Base-by-base conservation (phyloP, 805 yeast genomes). In the Candida corydali region DNA sequence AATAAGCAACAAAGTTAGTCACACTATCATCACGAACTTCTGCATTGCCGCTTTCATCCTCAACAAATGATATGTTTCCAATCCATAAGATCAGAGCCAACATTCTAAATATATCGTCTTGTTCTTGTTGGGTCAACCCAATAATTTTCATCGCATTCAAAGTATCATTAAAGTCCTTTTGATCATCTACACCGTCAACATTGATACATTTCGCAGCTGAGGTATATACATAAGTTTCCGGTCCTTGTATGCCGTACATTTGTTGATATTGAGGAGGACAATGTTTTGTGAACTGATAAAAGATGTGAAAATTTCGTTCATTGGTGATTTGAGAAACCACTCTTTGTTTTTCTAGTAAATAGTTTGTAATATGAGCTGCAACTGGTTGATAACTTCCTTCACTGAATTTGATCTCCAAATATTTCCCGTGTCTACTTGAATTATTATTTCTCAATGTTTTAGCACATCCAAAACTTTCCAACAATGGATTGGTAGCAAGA, bases 231-330 rank as follows among this genome's bases (percentile, higher is more conserved):
- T 93, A 93, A 37, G 89, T 80, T 54, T 93, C 98, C 1, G 99
- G 99, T 23, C 80, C 80, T 61, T 93, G 98, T 40, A 93, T 80
- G 36, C 99, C 99, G 56, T 70, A 89, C 24, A 64, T 68, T 48
- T 85, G 87, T 55, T 95, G 82, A 55, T 91, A 88, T 39, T 71
- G 72, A 26, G 87, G 89, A 10, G 87, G 78, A 2, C 96, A 95
- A 43, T 86, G 86, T 57, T 91, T 93, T 9, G 97, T 84, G 58
- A 86, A 84, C 65, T 93, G 99, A 57, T 93, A 93, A 57, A 93
- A 93, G 39, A 93, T 93, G 59, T 93, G 99, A 69, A 93, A 93
- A 57, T 93, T 93, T 59, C 99, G 77, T 68, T 93, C 99, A 49
- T 84, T 80, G 45, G 78, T 71, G 47, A 88, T 86, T 61, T 93